phyloP scores from a whole-genome alignment of 148 eudicot genomes.

The Rhododendron griersonianum region DNA sequence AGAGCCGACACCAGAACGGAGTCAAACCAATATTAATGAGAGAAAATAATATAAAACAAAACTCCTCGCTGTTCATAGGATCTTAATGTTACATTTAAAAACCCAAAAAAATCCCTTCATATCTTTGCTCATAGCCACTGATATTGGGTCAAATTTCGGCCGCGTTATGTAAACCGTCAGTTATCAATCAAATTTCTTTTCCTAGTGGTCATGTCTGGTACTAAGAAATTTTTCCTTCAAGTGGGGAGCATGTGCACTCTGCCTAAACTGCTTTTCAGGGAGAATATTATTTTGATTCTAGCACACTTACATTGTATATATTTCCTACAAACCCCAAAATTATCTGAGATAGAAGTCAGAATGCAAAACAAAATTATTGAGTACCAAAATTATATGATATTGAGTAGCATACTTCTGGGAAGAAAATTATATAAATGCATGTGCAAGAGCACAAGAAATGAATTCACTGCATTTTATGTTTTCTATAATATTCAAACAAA shows the following conservation, averaged over 20 bases:
- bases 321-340: background rate
- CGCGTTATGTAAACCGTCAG: background rate
- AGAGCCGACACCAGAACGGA: background rate
- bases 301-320: background rate
- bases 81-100: background rate
- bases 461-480: background rate
- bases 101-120: background rate
- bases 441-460: background rate
- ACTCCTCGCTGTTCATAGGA: background rate
- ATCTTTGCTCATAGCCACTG: constrained; percentile 1
- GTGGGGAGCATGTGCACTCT: constrained; percentile 10
- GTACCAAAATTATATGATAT: background rate
- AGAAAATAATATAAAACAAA: background rate
- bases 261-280: constrained; percentile 2
- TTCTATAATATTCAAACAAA: background rate
- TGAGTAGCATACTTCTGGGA: background rate
- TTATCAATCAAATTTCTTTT: constrained; percentile 8
- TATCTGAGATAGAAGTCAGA: background rate
- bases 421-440: background rate
- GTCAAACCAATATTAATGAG: constrained; percentile 10
- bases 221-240: background rate
- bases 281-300: constrained; percentile 5
- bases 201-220: background rate
- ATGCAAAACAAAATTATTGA: background rate
- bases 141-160: constrained; percentile 18